A percentile compares a stretch with the other conserved stretches of the same genome.
Evolutionary conservation across 2,329 filamentous ascomycete species (phyloP).

Genomic region (Lasiodiplodia citricola): DNA sequence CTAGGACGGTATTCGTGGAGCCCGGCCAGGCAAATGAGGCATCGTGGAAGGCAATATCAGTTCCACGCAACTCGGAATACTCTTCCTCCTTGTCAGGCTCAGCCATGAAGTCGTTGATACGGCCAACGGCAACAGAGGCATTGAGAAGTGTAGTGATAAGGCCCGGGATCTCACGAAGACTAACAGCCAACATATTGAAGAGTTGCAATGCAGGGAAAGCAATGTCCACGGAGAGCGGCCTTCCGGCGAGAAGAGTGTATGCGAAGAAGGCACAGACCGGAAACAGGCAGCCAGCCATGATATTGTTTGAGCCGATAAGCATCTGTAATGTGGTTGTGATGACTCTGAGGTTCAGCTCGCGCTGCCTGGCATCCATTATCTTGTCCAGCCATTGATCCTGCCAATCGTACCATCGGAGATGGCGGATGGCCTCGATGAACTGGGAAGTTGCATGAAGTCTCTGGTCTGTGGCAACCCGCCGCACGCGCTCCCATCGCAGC

Average conservation of each 20-base stretch:
- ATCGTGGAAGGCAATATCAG: slow-evolving; percentile 60
- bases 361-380: slow-evolving; percentile 70
- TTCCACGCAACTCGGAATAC: slow-evolving; percentile 44
- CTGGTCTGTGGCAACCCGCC: slow-evolving; percentile 75
- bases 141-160: slow-evolving; percentile 80
- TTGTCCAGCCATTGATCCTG: slow-evolving; percentile 74
- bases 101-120: slow-evolving; percentile 84
- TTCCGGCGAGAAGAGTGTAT: slow-evolving; percentile 74
- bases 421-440: slow-evolving; percentile 84
- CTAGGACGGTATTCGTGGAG: slow-evolving; percentile 60
- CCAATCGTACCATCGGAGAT: slow-evolving; percentile 83
- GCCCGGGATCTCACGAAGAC: slow-evolving; percentile 74
- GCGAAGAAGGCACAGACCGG: slow-evolving; percentile 82
- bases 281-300: slow-evolving; percentile 74
- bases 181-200: slow-evolving; percentile 75
- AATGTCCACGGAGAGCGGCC: slow-evolving; percentile 75
- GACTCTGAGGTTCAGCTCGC: slow-evolving; percentile 70
- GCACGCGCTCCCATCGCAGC: slow-evolving; percentile 70
- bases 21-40: slow-evolving; percentile 85
- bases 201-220: slow-evolving; percentile 87
- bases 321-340: slow-evolving; percentile 67
- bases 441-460: slow-evolving; percentile 82
- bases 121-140: slow-evolving; percentile 78
- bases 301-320: slow-evolving; percentile 71
- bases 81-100: slow-evolving; percentile 76